phyloP scores from a whole-genome alignment of 257 asterid species.

The Leonotis leonurus region DNA sequence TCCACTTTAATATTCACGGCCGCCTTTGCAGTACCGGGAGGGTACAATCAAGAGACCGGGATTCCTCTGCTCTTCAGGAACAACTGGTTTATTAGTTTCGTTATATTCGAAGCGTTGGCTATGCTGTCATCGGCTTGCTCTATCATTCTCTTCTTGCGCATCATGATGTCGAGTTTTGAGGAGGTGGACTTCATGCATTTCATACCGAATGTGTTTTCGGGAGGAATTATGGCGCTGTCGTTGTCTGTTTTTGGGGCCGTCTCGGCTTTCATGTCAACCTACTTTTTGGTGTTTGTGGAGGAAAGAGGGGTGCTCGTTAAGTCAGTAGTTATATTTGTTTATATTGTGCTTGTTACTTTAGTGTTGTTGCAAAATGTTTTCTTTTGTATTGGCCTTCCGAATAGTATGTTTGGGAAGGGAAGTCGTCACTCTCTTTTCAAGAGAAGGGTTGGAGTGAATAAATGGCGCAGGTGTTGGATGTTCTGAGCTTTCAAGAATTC shows the following conservation, averaged over 20 bases:
- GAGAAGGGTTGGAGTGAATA: too few species aligned
- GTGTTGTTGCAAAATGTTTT: too few species aligned
- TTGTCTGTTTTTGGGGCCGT: not conserved
- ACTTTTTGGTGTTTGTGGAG: not conserved
- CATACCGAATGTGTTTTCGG: too few species aligned
- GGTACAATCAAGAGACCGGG: not conserved
- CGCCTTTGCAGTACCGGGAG: not conserved
- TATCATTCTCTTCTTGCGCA: not conserved
- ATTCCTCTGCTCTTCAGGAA: not conserved
- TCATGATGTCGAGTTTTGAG: not conserved
- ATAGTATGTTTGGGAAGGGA: too few species aligned
- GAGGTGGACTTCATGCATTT: too few species aligned
- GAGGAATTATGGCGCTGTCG: not conserved
- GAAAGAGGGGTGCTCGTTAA: not conserved
- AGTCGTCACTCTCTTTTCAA: too few species aligned
- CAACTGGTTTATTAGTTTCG: not conserved
- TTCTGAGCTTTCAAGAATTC: too few species aligned
- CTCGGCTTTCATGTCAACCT: not conserved
- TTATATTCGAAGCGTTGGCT: not conserved
- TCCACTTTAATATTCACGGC: not conserved
- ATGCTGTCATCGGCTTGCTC: not conserved
- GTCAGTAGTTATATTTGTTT: not conserved
- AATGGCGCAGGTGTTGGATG: too few species aligned
- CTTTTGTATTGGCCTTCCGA: too few species aligned
- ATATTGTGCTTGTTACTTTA: too few species aligned